A percentile compares a stretch with the other conserved stretches of the same genome.
Evolutionary conservation across 768 basidiomycete genomes (phyloP).

Genomic region (Crucibulum laeve): DNA sequence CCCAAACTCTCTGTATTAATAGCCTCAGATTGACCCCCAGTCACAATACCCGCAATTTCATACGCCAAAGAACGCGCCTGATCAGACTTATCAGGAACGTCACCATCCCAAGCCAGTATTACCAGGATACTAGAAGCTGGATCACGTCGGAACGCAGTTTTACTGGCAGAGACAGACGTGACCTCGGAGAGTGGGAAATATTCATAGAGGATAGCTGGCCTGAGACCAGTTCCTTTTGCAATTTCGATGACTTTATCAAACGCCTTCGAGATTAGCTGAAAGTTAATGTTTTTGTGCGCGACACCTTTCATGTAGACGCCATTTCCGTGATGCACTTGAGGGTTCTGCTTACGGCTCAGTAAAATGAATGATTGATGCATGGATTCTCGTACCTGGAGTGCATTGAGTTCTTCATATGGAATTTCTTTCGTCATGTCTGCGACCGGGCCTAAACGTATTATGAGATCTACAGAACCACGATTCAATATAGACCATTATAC

Average conservation of each 20-base stretch:
- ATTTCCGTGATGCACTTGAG: constrained; percentile 25
- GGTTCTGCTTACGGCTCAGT: constrained; percentile 25
- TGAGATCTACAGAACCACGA: background rate
- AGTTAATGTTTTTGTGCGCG: constrained; percentile 22
- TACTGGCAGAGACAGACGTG: constrained; percentile 24
- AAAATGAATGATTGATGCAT: background rate
- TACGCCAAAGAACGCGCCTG: constrained; percentile 23
- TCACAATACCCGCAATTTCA: constrained; percentile 26
- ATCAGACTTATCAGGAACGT: constrained; percentile 19
- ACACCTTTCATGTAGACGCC: constrained; percentile 40
- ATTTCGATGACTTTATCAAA: constrained; percentile 23
- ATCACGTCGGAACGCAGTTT: constrained; percentile 37
- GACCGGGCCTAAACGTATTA: constrained; percentile 30
- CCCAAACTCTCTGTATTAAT: constrained; percentile 23
- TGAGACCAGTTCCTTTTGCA: constrained; percentile 21
- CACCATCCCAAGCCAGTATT: constrained; percentile 28
- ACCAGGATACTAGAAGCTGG: constrained; percentile 28
- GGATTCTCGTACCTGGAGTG: constrained; percentile 23
- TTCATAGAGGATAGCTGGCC: constrained; percentile 30
- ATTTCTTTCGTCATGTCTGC: constrained; percentile 36
- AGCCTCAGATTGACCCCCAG: constrained; percentile 21
- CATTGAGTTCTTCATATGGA: constrained; percentile 43
- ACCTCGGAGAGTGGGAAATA: constrained; percentile 36
- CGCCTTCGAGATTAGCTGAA: constrained; percentile 18
- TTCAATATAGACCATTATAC: constrained; percentile 19